These are phyloP conservation scores for Petunia secreta DNA, from an alignment of 257 asterid species.

Conservation along the genomic window DNA sequence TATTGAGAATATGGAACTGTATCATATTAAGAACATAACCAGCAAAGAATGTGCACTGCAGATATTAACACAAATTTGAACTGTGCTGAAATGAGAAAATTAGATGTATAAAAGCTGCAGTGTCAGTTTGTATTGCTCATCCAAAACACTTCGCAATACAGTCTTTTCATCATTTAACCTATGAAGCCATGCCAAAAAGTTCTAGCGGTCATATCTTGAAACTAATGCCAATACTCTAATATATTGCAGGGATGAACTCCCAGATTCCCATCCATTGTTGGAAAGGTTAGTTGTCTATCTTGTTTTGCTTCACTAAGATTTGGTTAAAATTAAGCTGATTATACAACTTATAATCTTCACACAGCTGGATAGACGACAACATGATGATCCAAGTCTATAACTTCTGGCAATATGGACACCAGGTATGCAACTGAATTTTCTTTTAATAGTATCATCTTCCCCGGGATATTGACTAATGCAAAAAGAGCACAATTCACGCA, in stretches of 20 bases:
- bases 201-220: neutral
- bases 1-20: constrained; percentile 12
- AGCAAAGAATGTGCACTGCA: constrained; percentile 8
- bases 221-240: constrained; percentile 29
- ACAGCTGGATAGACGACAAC: constrained; percentile 89
- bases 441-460: constrained; percentile 4
- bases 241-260: constrained; percentile 81
- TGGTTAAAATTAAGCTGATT: constrained; percentile 26
- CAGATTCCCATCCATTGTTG: constrained; percentile 79
- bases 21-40: constrained; percentile 8
- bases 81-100: constrained; percentile 17
- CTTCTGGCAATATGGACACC: constrained; percentile 98
- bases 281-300: constrained; percentile 57
- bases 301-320: constrained; percentile 29
- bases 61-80: constrained; percentile 18
- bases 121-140: neutral
- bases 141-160: neutral
- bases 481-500: neutral
- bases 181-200: constrained; percentile 12
- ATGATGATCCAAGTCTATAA: constrained; percentile 95
- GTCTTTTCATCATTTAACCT: neutral
- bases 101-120: constrained; percentile 2
- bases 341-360: constrained; percentile 35
- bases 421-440: constrained; percentile 50
- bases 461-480: constrained; percentile 10